phyloP scores from a whole-genome alignment of 192 early-diverging fungal genomes.

The Haplosporangium gracile region DNA sequence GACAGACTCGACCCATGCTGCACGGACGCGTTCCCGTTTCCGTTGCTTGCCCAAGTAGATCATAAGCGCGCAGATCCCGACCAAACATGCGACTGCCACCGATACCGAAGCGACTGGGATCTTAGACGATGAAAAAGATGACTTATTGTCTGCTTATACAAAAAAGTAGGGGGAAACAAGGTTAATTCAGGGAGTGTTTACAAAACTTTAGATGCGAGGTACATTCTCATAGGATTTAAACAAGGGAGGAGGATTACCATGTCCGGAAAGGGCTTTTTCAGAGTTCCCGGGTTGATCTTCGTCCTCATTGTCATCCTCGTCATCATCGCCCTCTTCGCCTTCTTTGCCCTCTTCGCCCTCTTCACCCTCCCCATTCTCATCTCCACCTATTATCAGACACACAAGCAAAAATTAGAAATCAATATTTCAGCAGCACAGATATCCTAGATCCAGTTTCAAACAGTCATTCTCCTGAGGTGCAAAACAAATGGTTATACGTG shows the following conservation, averaged over 20 bases:
- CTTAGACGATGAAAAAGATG: background rate
- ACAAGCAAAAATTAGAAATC: background rate
- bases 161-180: background rate
- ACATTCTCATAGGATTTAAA: background rate
- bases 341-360: background rate
- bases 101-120: slow-evolving; percentile 35
- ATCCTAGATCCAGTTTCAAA: background rate
- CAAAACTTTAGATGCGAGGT: background rate
- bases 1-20: slow-evolving; percentile 42
- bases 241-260: background rate
- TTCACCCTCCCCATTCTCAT: background rate
- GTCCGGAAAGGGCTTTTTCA: slow-evolving; percentile 1
- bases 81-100: slow-evolving; percentile 15
- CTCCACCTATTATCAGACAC: background rate
- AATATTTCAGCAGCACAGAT: background rate
- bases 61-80: slow-evolving; percentile 17
- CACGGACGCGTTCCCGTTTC: slow-evolving; percentile 14
- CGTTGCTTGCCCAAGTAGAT: slow-evolving; percentile 29
- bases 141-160: background rate
- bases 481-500: background rate
- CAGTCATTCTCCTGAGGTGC: background rate
- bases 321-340: background rate
- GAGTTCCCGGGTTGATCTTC: background rate
- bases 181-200: background rate
- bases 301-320: background rate